Conservation (phyloP, 176 grass and related monocot genomes). For the Thalia dealbata region DNA sequence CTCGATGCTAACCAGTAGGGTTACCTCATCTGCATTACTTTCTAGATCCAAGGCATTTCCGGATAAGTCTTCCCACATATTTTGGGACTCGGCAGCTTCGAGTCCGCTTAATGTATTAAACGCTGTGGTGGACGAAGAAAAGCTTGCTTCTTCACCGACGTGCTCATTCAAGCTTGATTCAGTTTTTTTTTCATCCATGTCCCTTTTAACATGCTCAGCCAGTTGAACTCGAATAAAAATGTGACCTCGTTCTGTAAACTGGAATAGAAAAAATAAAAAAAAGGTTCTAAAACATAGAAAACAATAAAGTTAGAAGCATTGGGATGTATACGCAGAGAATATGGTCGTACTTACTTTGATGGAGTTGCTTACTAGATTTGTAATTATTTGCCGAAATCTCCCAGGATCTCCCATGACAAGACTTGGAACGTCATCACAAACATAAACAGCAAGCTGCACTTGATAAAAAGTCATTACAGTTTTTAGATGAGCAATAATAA, state of each 20-base stretch:
- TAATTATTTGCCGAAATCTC: conserved; percentile 96
- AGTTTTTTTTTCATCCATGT: conserved; percentile 42
- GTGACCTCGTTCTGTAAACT: conserved; percentile 91
- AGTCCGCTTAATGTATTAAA: conserved; percentile 86
- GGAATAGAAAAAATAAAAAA: neutral
- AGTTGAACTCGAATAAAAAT: conserved; percentile 99
- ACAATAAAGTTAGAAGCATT: neutral
- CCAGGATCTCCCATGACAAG: conserved; percentile 86
- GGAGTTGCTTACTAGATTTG: conserved; percentile 91
- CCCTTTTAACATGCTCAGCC: conserved; percentile 59
- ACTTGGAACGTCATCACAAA: conserved; percentile 83
- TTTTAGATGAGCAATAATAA: too few relatives aligned
- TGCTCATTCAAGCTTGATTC: conserved; percentile 40
- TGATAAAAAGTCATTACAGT: too few relatives aligned
- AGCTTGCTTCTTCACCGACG: conserved; percentile 42
- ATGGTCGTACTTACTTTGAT: conserved; percentile 54
- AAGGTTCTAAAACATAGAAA: neutral
- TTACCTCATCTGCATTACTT: conserved; percentile 30
- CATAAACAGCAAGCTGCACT: conserved; percentile 86
- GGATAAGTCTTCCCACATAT: conserved; percentile 62
- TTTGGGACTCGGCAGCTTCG: conserved; percentile 68
- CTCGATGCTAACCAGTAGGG: conserved; percentile 62
- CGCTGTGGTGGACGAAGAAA: conserved; percentile 22
- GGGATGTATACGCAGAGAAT: neutral
- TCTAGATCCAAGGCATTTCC: conserved; percentile 23